Base-by-base conservation (phyloP, 305 asterid species). In the Lippia alba region DNA sequence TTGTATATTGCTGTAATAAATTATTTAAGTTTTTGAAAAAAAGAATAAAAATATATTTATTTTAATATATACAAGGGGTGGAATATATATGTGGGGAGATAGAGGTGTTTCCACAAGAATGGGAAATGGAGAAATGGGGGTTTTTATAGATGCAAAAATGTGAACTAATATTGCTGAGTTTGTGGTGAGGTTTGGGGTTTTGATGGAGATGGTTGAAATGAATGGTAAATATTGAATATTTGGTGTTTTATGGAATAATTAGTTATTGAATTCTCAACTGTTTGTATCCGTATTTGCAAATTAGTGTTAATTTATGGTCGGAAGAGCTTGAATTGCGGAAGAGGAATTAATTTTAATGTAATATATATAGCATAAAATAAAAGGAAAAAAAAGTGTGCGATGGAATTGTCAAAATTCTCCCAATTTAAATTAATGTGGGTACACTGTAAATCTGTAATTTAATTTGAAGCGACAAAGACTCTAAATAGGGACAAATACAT, bases 71-170 rank as follows among this genome's bases (percentile, higher is more conserved):
- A 9, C 32, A 17, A 36, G 16, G 40, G 17, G 40, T 18, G 62
- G 6, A 51, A 56, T 34, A 16, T 69, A 40, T 51, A 54, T 57
- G 36, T 30, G 17, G 60, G 49, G 68, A 72, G 24, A 69, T 55
- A 34, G 60, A 57, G 34, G 24, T 67, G 41, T 41, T 58, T 64
- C 71, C 76, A 70, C 64, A 57, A 41, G 69, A 48, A 53, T 30
- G 36, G 44, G 16, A 65, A n/a, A 67, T 63, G 49, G 44, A 17
- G 48, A 4, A 11, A 19, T 4, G 50, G 41, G 41, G 71, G 63
- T 7, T 72, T 74, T 71, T 75, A 77, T 81, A 72, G 76, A 74
- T 63, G 76, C 56, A 56, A 39, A 41, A 51, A 24, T 8, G 0
- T 56, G 68, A 74, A 69, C 33, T 54, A 33, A 76, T 4, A 10